phyloP scores from a whole-genome alignment of 805 yeast genomes.

The Danielia oregonensis region DNA sequence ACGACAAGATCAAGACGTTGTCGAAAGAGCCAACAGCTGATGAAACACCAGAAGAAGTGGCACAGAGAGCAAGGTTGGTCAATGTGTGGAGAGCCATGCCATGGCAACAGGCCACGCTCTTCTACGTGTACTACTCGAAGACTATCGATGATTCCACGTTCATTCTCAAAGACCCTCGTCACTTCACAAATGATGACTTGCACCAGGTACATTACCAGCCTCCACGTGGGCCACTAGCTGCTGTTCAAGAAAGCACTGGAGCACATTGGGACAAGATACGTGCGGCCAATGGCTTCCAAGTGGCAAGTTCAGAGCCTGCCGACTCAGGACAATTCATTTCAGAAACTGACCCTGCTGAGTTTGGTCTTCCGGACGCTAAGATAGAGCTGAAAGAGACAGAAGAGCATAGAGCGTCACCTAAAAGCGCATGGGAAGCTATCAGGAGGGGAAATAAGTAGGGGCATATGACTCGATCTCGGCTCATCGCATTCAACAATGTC shows the following conservation, averaged over 20 bases:
- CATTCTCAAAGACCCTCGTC: slow-evolving; percentile 54
- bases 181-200: background rate
- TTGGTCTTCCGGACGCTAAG: too few relatives aligned
- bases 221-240: background rate
- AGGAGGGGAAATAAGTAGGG: slow-evolving; percentile 8
- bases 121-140: slow-evolving; percentile 48
- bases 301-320: too few relatives aligned
- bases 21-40: too few relatives aligned
- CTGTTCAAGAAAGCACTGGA: slow-evolving; percentile 4
- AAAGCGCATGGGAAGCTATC: slow-evolving; percentile 17
- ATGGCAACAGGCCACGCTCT: slow-evolving; percentile 31
- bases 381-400: too few relatives aligned
- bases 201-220: background rate
- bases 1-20: background rate
- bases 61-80: slow-evolving; percentile 11
- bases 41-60: background rate
- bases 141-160: slow-evolving; percentile 50
- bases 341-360: too few relatives aligned
- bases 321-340: too few relatives aligned
- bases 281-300: slow-evolving; percentile 26
- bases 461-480: too few relatives aligned
- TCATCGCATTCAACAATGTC: too few relatives aligned
- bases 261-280: slow-evolving; percentile 40
- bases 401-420: too few relatives aligned
- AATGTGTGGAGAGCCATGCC: slow-evolving; percentile 35